These are phyloP conservation scores for Paraleonurus japonicus DNA, from an alignment of 257 asterid genomes.

Conservation along the genomic window DNA sequence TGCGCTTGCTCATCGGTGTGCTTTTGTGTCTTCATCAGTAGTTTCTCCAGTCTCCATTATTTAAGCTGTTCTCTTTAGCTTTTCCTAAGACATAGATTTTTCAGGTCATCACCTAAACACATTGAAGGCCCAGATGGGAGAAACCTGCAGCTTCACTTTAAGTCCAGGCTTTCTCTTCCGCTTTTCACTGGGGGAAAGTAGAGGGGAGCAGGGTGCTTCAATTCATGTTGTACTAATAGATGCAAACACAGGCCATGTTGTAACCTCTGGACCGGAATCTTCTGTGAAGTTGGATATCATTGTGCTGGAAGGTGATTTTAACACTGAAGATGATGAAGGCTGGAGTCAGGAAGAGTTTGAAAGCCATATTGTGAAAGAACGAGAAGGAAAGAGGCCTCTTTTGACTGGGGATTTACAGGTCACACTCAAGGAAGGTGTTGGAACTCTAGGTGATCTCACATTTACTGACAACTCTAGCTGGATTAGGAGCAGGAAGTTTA, in stretches of 20 bases:
- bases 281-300: constrained; percentile 77
- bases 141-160: constrained; percentile 84
- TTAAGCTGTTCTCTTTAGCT: neutral
- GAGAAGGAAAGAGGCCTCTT: constrained; percentile 95
- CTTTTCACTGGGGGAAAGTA: constrained; percentile 90
- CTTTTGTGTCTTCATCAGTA: neutral
- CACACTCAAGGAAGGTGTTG: constrained; percentile 94
- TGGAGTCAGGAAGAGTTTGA: constrained; percentile 95
- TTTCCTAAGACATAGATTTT: constrained; percentile 17
- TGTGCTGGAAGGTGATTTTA: constrained; percentile 96
- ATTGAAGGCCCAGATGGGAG: constrained; percentile 93
- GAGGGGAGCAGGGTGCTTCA: constrained; percentile 96
- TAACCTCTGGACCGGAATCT: constrained; percentile 87
- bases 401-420: constrained; percentile 86
- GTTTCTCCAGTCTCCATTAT: neutral
- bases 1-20: neutral
- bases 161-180: constrained; percentile 87
- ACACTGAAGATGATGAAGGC: constrained; percentile 74
- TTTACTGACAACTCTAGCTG: constrained; percentile 98
- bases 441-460: constrained; percentile 89
- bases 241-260: constrained; percentile 68
- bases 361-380: constrained; percentile 89
- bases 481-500: constrained; percentile 95
- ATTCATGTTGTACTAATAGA: constrained; percentile 81
- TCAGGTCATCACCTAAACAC: constrained; percentile 84